A percentile compares a stretch with the other conserved stretches of the same genome.
Conservation (phyloP, 805 yeast genomes). For the Saccharomyces kudriavzevii region DNA sequence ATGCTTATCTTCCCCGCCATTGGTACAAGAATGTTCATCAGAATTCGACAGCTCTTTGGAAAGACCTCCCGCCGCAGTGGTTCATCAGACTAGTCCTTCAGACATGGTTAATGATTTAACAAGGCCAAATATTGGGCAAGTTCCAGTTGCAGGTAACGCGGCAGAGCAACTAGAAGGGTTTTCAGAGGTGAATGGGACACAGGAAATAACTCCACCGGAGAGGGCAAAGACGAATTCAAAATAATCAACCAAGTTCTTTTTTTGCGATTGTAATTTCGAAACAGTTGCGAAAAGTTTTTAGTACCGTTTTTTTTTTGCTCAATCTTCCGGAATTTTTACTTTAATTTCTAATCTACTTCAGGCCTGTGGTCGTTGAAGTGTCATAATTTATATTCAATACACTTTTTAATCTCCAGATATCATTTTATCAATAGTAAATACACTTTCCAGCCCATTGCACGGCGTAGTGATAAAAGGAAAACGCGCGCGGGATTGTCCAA, state of each 20-base stretch:
- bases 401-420: background rate
- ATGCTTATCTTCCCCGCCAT: constrained; percentile 24
- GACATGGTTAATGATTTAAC: constrained; percentile 8
- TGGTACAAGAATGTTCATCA: constrained; percentile 46
- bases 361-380: background rate
- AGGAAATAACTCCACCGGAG: background rate
- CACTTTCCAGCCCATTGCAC: background rate
- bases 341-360: background rate
- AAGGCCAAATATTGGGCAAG: constrained; percentile 4
- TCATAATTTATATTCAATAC: background rate
- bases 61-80: constrained; percentile 14
- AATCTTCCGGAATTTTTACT: background rate
- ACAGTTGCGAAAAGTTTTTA: background rate
- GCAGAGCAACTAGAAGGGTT: background rate
- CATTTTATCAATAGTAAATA: background rate
- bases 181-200: background rate
- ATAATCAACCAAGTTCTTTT: background rate
- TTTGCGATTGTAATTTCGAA: background rate
- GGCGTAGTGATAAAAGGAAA: background rate
- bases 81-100: constrained; percentile 4
- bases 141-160: background rate
- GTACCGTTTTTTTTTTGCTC: background rate
- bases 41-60: constrained; percentile 16
- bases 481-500: background rate
- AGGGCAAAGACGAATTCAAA: background rate